These are phyloP conservation scores for Geotrichum bryndzae DNA, from an alignment of 1,139 yeast genomes.

Conservation along the genomic window DNA sequence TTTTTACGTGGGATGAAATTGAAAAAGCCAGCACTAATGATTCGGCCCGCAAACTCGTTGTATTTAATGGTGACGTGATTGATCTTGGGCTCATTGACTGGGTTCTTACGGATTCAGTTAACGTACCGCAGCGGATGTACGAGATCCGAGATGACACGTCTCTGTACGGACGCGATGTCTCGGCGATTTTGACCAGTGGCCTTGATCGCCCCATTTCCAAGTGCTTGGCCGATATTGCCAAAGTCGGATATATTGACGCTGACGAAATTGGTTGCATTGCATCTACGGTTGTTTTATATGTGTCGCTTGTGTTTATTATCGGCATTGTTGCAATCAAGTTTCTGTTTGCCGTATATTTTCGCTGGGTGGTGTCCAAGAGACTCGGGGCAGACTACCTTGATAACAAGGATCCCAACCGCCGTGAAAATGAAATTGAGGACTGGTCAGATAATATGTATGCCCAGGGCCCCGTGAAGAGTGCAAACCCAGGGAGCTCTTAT, in stretches of 20 bases:
- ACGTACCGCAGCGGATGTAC: slow-evolving; percentile 67
- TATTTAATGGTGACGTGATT: slow-evolving; percentile 74
- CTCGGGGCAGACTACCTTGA: slow-evolving; percentile 72
- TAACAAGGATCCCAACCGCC: slow-evolving; percentile 47
- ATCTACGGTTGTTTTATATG: slow-evolving; percentile 59
- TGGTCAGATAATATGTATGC: slow-evolving; percentile 61
- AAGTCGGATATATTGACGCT: slow-evolving; percentile 74
- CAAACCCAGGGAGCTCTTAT: background rate
- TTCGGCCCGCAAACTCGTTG: slow-evolving; percentile 60
- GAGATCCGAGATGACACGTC: slow-evolving; percentile 49
- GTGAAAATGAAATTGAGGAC: slow-evolving; percentile 61
- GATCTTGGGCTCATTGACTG: slow-evolving; percentile 65
- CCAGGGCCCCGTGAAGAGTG: slow-evolving; percentile 47
- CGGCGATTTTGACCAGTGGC: slow-evolving; percentile 9
- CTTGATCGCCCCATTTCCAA: slow-evolving; percentile 51
- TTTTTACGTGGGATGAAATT: slow-evolving; percentile 75
- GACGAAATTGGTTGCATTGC: slow-evolving; percentile 83
- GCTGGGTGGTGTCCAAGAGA: slow-evolving; percentile 48
- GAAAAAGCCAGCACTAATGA: slow-evolving; percentile 35
- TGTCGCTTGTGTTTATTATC: slow-evolving; percentile 66
- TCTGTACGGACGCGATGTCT: slow-evolving; percentile 16
- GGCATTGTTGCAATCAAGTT: slow-evolving; percentile 65
- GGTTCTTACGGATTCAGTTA: slow-evolving; percentile 42
- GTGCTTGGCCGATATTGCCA: slow-evolving; percentile 70
- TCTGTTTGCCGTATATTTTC: slow-evolving; percentile 71